phyloP scores from a whole-genome alignment of 2,329 filamentous ascomycete species.

The Chrysosporium queenslandicum region DNA sequence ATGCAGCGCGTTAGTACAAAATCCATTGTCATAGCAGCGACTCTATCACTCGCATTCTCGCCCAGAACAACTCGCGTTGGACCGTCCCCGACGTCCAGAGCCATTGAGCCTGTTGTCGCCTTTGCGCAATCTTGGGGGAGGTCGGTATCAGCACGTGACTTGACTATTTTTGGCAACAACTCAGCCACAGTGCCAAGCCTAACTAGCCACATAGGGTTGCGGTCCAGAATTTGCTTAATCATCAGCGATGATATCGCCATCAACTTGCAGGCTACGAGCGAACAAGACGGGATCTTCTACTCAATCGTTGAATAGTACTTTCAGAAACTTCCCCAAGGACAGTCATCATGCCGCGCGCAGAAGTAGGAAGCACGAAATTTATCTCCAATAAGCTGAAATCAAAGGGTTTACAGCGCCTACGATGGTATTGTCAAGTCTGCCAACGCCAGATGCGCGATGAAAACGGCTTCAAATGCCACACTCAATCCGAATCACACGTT shows the following conservation, averaged over 20 bases:
- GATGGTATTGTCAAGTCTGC: constrained; percentile 88
- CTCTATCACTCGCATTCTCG: background rate
- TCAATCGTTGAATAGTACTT: background rate
- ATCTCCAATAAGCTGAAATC: constrained; percentile 84
- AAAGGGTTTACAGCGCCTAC: constrained; percentile 58
- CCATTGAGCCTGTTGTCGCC: background rate
- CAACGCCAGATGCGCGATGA: constrained; percentile 68
- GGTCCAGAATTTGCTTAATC: no score
- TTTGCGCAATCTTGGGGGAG: background rate
- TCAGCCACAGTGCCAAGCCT: no score
- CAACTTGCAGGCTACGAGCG: background rate
- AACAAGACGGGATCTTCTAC: background rate
- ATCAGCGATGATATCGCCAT: no score
- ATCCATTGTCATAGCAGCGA: background rate
- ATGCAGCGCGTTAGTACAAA: background rate
- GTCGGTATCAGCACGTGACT: background rate
- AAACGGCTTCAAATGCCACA: constrained; percentile 84
- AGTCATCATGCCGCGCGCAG: constrained; percentile 71
- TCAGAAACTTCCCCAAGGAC: background rate
- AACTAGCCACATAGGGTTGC: no score
- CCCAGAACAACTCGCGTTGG: no score
- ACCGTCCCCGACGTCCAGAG: no score
- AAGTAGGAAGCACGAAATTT: constrained; percentile 83
- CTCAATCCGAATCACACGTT: constrained; percentile 73
- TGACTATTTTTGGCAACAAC: background rate